Conservation (phyloP, 352 stramenopile species). For the Phytopythium oedochilum region DNA sequence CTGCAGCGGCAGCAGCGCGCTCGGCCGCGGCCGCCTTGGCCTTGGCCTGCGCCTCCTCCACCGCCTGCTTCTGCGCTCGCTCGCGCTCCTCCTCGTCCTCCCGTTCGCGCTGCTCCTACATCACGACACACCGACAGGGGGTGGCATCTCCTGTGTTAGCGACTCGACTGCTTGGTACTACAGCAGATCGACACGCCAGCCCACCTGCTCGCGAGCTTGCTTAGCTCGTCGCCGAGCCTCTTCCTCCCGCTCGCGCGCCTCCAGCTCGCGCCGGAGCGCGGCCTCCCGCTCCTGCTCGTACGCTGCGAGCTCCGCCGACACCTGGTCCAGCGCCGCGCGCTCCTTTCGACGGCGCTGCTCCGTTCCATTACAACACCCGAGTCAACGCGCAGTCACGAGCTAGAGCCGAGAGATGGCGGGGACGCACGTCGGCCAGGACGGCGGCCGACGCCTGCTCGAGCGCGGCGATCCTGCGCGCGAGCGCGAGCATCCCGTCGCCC, state of each 20-base stretch:
- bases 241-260: constrained; percentile 30
- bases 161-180: background rate
- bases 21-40: constrained; percentile 22
- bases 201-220: constrained; percentile 32
- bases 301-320: constrained; percentile 41
- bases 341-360: constrained; percentile 32
- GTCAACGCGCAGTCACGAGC: no score
- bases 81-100: constrained; percentile 22
- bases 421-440: constrained; percentile 37
- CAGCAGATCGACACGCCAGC: background rate
- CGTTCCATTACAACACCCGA: background rate
- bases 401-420: no score
- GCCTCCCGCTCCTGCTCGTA: constrained; percentile 39
- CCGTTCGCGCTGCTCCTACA: constrained; percentile 16
- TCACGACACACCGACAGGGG: background rate
- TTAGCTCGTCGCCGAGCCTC: constrained; percentile 20
- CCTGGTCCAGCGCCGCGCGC: constrained; percentile 27
- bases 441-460: constrained; percentile 25
- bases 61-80: constrained; percentile 15
- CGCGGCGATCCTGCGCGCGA: constrained; percentile 29
- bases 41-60: constrained; percentile 29
- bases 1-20: constrained; percentile 7
- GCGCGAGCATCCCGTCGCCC: constrained; percentile 13
- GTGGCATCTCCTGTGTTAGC: background rate
- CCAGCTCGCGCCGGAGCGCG: constrained; percentile 21